Conservation (phyloP, 1,284 basidiomycete genomes). For the Singerocomus rubriflavus region DNA sequence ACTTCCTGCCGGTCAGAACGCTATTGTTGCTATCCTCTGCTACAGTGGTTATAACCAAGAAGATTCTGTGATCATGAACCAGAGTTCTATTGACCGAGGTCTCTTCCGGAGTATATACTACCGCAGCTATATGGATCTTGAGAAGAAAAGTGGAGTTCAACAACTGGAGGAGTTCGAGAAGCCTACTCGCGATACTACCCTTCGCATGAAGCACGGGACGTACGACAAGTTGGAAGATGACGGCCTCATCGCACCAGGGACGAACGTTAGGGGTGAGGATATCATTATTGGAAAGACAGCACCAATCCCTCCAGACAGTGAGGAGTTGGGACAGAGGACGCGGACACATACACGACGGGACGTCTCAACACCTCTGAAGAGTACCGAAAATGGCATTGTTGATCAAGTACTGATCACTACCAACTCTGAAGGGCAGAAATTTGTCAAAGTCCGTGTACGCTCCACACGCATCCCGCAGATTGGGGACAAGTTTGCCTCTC, state of each 20-base stretch:
- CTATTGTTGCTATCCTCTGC: constrained; percentile 96
- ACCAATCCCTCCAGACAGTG: constrained; percentile 93
- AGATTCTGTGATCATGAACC: constrained; percentile 99
- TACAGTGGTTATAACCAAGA: constrained; percentile 99
- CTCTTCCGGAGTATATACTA: constrained; percentile 99
- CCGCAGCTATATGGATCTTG: constrained; percentile 96
- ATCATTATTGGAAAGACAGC: constrained; percentile 99
- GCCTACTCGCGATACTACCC: constrained; percentile 88
- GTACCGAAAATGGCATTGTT: constrained; percentile 96
- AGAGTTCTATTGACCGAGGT: constrained; percentile 96
- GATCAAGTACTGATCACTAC: constrained; percentile 98
- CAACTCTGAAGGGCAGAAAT: constrained; percentile 94
- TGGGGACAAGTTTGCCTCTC: constrained; percentile 99
- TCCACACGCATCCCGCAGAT: constrained; percentile 96
- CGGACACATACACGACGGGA: constrained; percentile 90
- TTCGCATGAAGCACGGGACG: constrained; percentile 97
- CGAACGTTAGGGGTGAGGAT: constrained; percentile 93
- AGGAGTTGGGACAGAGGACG: constrained; percentile 94
- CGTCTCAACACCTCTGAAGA: constrained; percentile 96
- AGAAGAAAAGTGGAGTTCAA: constrained; percentile 94
- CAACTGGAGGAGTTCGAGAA: constrained; percentile 97
- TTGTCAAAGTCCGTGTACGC: constrained; percentile 96
- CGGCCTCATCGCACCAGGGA: constrained; percentile 93
- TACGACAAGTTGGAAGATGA: constrained; percentile 99
- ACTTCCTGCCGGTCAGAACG: constrained; percentile 96